Percentiles rank a stretch among this genome's conserved stretches.
These are phyloP conservation scores for Rhododendron mucronatum DNA, from an alignment of 148 eudicot species.

Conservation along the genomic window DNA sequence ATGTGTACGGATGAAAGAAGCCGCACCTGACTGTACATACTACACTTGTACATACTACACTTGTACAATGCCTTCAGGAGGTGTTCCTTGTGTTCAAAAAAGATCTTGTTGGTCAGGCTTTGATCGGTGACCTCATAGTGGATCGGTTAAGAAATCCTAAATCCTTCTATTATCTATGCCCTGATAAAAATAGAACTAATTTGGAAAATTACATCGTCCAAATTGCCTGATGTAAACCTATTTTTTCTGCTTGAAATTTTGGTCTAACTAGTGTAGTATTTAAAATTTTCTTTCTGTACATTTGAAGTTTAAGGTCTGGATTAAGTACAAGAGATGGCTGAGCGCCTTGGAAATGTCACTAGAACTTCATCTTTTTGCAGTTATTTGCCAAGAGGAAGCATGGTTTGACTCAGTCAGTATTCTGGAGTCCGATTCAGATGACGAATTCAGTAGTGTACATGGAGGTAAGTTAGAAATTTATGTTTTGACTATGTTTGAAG, in stretches of 20 bases:
- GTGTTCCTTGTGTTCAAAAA: not conserved
- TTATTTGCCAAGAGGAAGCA: constrained; percentile 45
- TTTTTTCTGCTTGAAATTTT: not conserved
- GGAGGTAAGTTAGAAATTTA: constrained; percentile 38
- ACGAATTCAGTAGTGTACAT: constrained; percentile 52
- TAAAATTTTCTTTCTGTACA: not conserved
- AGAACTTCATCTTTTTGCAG: constrained; percentile 20
- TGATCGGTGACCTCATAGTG: not conserved
- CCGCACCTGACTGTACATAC: not conserved
- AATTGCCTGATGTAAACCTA: not conserved
- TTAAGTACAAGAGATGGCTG: not conserved
- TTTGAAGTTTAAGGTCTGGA: not conserved
- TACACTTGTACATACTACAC: not conserved
- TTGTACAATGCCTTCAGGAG: not conserved
- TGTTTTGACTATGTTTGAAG: not conserved
- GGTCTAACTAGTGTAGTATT: not conserved
- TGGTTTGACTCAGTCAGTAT: constrained; percentile 57
- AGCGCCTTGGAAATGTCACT: constrained; percentile 5
- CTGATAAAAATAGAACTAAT: not conserved
- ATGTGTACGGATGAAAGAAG: not conserved
- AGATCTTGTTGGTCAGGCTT: not conserved
- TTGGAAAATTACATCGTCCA: not conserved
- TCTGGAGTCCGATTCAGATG: constrained; percentile 68
- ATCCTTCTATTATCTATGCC: not conserved
- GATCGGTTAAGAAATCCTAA: not conserved